Evolutionary conservation across 192 early-diverging fungal genomes (phyloP).

Genomic region (Allomyces arbusculus): DNA sequence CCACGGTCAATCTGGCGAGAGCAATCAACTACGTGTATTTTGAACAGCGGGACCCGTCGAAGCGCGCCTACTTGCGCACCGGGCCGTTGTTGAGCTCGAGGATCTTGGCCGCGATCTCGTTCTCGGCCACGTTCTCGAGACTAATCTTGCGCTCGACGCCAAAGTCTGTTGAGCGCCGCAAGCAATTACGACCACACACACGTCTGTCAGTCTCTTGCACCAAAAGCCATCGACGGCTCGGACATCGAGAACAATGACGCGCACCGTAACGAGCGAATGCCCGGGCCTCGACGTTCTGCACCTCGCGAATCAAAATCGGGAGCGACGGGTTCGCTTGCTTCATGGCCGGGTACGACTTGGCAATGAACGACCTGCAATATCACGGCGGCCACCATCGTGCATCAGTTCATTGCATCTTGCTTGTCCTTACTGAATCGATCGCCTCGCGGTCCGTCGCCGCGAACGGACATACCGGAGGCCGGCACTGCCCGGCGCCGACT

Average conservation of each 20-base stretch:
- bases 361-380: slow-evolving; percentile 57
- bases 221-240: not conserved
- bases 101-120: slow-evolving; percentile 52
- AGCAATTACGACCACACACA: not conserved
- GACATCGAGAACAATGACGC: not conserved
- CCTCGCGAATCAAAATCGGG: slow-evolving; percentile 81
- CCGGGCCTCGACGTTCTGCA: slow-evolving; percentile 56
- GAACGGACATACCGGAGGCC: slow-evolving; percentile 44
- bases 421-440: not conserved
- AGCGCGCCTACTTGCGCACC: not conserved
- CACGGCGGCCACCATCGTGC: not conserved
- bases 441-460: not conserved
- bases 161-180: slow-evolving; percentile 28
- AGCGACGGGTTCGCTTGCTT: slow-evolving; percentile 71
- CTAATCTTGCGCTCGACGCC: slow-evolving; percentile 60
- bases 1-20: too few relatives aligned
- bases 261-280: slow-evolving; percentile 82
- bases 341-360: slow-evolving; percentile 55
- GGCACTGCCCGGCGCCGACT: slow-evolving; percentile 49
- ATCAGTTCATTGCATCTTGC: not conserved
- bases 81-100: slow-evolving; percentile 34
- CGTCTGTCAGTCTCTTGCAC: not conserved
- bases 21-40: too few relatives aligned
- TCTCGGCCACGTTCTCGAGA: slow-evolving; percentile 48
- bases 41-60: not conserved